These are phyloP conservation scores for Durio zibethinus DNA, from an alignment of 345 rosid species.

Conservation along the genomic window DNA sequence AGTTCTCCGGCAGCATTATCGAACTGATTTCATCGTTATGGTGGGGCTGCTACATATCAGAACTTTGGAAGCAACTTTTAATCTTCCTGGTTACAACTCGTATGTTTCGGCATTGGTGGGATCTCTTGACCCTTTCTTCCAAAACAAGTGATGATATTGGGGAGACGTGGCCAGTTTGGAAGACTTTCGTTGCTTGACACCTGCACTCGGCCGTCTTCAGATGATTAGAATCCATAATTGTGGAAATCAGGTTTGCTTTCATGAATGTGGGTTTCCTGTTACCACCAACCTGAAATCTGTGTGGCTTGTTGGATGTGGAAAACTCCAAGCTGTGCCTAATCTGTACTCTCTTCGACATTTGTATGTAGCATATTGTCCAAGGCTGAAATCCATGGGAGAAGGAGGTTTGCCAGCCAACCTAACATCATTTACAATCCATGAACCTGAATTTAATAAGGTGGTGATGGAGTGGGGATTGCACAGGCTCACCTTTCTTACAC, in stretches of 20 bases:
- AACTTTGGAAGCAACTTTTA: too few species aligned
- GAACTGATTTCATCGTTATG: too few species aligned
- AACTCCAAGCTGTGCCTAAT: neutral
- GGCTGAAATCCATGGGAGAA: neutral
- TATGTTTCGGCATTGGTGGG: too few species aligned
- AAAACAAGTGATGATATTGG: too few species aligned
- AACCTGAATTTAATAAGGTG: neutral
- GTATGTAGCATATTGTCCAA: neutral
- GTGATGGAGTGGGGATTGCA: neutral
- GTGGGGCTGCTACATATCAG: too few species aligned
- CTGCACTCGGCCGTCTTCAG: too few species aligned
- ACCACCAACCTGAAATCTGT: neutral
- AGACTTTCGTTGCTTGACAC: too few species aligned
- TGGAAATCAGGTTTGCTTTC: neutral
- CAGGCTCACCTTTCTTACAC: neutral
- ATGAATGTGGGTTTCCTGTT: neutral
- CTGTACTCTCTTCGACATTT: neutral
- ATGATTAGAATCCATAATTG: rapidly evolving
- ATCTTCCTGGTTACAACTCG: too few species aligned
- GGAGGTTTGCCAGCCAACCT: neutral
- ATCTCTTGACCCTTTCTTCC: too few species aligned
- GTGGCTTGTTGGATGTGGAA: neutral
- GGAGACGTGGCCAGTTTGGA: too few species aligned
- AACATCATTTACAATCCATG: rapidly evolving
- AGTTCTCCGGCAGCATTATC: too few species aligned